phyloP scores from a whole-genome alignment of 768 basidiomycete species.

The Kwoniella sp. region DNA sequence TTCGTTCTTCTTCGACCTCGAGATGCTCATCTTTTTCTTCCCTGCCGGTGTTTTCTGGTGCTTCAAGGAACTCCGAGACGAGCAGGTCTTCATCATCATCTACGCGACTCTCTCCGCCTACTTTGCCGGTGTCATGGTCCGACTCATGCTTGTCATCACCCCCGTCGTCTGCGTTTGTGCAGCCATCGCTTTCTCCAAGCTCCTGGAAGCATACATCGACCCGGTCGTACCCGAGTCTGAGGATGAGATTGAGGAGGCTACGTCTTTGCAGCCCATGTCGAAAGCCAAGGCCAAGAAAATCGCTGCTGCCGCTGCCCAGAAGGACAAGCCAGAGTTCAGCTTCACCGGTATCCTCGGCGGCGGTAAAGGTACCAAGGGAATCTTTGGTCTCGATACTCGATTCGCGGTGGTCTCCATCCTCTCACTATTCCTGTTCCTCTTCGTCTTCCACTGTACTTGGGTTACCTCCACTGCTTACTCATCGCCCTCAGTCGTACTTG shows the following conservation, averaged over 20 bases:
- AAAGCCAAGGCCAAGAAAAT: slow-evolving; percentile 68
- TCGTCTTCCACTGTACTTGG: slow-evolving; percentile 96
- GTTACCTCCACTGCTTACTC: slow-evolving; percentile 94
- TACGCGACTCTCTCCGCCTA: slow-evolving; percentile 95
- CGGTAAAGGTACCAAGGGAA: slow-evolving; percentile 59
- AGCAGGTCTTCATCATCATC: slow-evolving; percentile 97
- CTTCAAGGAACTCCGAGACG: slow-evolving; percentile 91
- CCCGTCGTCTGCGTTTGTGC: slow-evolving; percentile 93
- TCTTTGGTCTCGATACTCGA: slow-evolving; percentile 85
- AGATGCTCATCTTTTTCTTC: slow-evolving; percentile 96
- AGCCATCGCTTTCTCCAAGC: slow-evolving; percentile 83
- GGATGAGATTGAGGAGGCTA: slow-evolving; percentile 36
- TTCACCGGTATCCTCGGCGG: slow-evolving; percentile 51
- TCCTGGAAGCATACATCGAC: slow-evolving; percentile 89
- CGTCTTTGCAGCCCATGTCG: slow-evolving; percentile 53
- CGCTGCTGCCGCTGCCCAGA: slow-evolving; percentile 54
- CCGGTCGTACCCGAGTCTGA: slow-evolving; percentile 67
- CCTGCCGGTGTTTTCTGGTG: slow-evolving; percentile 93
- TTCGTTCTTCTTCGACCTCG: slow-evolving; percentile 98
- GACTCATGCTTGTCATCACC: slow-evolving; percentile 94
- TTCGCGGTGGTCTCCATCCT: slow-evolving; percentile 73
- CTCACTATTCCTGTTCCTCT: slow-evolving; percentile 76
- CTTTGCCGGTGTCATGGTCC: slow-evolving; percentile 99
- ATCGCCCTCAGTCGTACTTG: slow-evolving; percentile 93
- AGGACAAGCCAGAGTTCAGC: slow-evolving; percentile 55